Evolutionary conservation across 805 yeast species (phyloP), one percentile per base, ranked within the genome.

Genomic region (Saccharomyces kudriavzevii): DNA sequence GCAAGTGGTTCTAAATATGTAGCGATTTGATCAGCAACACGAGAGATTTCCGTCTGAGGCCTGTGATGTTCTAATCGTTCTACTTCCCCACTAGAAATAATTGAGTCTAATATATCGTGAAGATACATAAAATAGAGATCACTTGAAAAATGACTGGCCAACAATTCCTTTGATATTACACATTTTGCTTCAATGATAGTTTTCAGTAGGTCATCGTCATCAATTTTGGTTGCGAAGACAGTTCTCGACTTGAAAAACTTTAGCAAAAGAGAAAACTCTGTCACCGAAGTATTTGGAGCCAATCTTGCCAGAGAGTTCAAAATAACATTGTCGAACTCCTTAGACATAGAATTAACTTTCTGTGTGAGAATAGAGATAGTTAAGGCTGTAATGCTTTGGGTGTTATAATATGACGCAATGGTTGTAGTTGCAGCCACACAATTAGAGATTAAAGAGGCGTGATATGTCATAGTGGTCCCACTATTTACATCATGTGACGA

Each of bases 361-460:
- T 91, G 97, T 13, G 88, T 81, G 53, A 94, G 75, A 40, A 94
- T 83, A 0, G 96, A 85, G 13, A 88, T 83, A 0, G 95, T 84
- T 58, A 94, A 76, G 2, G 87, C 83, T 17, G 87, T 81, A 29
- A 92, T 85, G 17, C 87, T 79, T 53, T 81, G 83, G 58, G 87
- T 94, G 47, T 80, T 77, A 61, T 87, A 85, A 30, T 76, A 74
- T 27, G 80, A 77, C 0, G 91, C 82, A 43, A 91, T 79, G 49
- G 82, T 82, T 47, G 83, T 77, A 8, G 85, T 78, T 0, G 95
- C 84, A 8, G 80, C 76, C 20, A 89, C 79, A 27, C 90, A 82
- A 64, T 89, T 88, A 54, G 79, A 76, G 65, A 82, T 83, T 8
- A 85, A 58, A 40, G 46, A 54, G 40, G 56, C 56, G 49, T 63